Evolutionary conservation across 225 moss, liverwort and hornwort species (phyloP).

Genomic region (Bryoerythrophyllum caledonicum): DNA sequence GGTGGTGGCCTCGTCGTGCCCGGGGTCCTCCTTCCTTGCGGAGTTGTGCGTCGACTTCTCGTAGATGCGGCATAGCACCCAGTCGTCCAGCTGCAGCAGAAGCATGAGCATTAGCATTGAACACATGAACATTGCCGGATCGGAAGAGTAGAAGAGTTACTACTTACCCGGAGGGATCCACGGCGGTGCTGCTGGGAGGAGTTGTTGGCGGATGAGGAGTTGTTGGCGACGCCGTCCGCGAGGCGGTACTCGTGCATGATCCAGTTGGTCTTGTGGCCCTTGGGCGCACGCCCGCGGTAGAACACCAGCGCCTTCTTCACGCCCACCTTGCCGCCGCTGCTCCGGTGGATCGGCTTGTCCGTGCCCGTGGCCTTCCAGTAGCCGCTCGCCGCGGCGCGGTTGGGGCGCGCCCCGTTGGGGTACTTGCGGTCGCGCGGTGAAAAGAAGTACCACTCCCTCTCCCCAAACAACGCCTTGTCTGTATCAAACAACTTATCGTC

Average conservation of each 20-base stretch:
- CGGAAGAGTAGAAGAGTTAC: too few species aligned
- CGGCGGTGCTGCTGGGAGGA: constrained; percentile 30
- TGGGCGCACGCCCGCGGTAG: constrained; percentile 47
- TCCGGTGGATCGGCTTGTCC: constrained; percentile 35
- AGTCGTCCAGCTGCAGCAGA: constrained; percentile 88
- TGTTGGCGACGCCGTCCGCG: constrained; percentile 26
- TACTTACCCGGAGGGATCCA: constrained; percentile 41
- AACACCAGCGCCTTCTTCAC: constrained; percentile 58
- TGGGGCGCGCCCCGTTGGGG: constrained; percentile 49
- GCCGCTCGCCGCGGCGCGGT: constrained; percentile 49
- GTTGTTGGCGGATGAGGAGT: constrained; percentile 13
- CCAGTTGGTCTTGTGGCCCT: constrained; percentile 53
- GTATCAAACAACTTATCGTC: neutral
- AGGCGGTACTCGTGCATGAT: constrained; percentile 62
- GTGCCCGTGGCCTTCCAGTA: constrained; percentile 59
- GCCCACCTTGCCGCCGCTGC: constrained; percentile 42
- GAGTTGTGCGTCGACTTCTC: constrained; percentile 75
- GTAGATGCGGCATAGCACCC: constrained; percentile 89
- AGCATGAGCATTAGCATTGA: too few species aligned
- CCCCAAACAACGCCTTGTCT: constrained; percentile 51
- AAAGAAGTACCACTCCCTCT: constrained; percentile 56
- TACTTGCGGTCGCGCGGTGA: constrained; percentile 50
- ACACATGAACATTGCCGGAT: too few species aligned
- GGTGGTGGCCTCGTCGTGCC: constrained; percentile 22
- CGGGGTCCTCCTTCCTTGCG: constrained; percentile 56